Conservation (phyloP, 805 yeast species). For the Kazachstania taianensis region DNA sequence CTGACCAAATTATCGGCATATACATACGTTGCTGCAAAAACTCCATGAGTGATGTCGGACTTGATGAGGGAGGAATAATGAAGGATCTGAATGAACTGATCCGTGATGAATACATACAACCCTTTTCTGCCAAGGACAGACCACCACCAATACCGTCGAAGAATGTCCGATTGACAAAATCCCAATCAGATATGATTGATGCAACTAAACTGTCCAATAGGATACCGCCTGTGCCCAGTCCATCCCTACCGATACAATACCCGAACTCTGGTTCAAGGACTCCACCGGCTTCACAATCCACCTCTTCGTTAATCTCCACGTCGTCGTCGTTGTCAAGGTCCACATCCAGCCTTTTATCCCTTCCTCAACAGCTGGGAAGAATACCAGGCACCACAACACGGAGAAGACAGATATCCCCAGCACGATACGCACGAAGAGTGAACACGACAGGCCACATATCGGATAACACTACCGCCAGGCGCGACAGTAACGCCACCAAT, state of each 20-base stretch:
- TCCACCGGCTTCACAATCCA: background rate
- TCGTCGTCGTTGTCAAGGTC: background rate
- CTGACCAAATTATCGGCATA: constrained; percentile 59
- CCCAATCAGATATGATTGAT: constrained; percentile 10
- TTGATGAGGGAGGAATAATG: constrained; percentile 17
- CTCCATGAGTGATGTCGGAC: constrained; percentile 52
- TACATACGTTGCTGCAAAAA: constrained; percentile 69
- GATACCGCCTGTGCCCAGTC: constrained; percentile 22
- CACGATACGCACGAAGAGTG: too few relatives aligned
- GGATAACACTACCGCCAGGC: background rate
- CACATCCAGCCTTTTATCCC: background rate
- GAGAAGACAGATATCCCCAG: background rate
- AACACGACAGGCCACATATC: background rate
- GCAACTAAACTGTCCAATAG: constrained; percentile 2
- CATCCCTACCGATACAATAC: constrained; percentile 15
- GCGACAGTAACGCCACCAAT: constrained; percentile 5
- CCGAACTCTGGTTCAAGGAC: background rate
- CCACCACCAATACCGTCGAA: constrained; percentile 14
- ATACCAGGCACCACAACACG: background rate
- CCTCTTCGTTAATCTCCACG: background rate
- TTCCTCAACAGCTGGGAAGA: background rate
- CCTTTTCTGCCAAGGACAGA: background rate
- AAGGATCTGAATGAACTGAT: constrained; percentile 24
- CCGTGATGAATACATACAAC: constrained; percentile 6
- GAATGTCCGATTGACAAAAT: constrained; percentile 14